Evolutionary conservation across 148 eudicot species (phyloP).

Genomic region (Camellia japonica): DNA sequence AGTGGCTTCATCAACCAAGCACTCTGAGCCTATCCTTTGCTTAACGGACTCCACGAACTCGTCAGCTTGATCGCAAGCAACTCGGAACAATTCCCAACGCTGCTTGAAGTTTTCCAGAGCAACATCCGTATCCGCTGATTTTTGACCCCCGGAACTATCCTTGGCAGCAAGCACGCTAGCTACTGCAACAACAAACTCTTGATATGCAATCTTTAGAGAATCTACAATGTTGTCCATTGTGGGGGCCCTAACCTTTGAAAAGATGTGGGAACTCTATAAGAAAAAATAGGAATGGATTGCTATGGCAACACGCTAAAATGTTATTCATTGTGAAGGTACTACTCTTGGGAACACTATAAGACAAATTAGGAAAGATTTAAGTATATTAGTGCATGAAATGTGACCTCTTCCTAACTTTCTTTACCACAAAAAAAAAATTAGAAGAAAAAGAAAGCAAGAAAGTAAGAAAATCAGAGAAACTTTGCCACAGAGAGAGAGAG

Average conservation of each 20-base stretch:
- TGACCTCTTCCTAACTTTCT: not conserved
- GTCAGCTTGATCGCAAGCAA: conserved; percentile 92
- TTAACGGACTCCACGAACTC: conserved; percentile 91
- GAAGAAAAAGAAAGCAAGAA: too few relatives aligned
- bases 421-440: not conserved
- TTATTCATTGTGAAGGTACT: conserved; percentile 28
- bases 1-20: conserved; percentile 94
- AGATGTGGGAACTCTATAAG: not conserved
- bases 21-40: conserved; percentile 90
- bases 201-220: conserved; percentile 40
- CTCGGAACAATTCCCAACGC: conserved; percentile 74
- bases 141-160: conserved; percentile 60
- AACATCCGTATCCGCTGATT: conserved; percentile 59
- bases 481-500: too few relatives aligned
- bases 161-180: conserved; percentile 66
- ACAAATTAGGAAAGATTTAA: not conserved
- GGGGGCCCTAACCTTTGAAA: conserved; percentile 13
- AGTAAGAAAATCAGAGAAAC: too few relatives aligned
- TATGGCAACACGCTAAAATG: conserved; percentile 39
- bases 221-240: conserved; percentile 50
- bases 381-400: not conserved
- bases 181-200: conserved; percentile 57
- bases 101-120: conserved; percentile 86
- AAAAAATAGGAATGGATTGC: conserved; percentile 15
- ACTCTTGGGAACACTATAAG: conserved; percentile 5